Evolutionary conservation across 257 asterid species (phyloP).

Genomic region (Solanum virginianum): DNA sequence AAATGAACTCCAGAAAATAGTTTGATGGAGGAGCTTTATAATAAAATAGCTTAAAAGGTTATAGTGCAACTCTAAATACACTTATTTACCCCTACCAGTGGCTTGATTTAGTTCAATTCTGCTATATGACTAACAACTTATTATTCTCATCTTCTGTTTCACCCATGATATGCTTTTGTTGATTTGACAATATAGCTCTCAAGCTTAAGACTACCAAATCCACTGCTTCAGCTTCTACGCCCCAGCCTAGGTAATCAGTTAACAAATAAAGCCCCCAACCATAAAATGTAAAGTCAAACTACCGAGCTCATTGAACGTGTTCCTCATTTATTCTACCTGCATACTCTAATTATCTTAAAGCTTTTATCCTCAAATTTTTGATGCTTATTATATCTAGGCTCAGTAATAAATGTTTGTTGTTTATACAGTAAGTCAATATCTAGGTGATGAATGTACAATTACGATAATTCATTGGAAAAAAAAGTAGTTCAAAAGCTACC

Average conservation of each 20-base stretch:
- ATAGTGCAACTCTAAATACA: background rate
- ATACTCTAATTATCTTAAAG: background rate
- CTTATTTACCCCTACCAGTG: background rate
- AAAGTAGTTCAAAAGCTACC: background rate
- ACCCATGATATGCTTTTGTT: background rate
- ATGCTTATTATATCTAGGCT: background rate
- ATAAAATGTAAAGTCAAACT: background rate
- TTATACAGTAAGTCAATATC: too few species aligned
- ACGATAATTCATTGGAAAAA: background rate
- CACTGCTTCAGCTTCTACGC: background rate
- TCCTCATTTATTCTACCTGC: background rate
- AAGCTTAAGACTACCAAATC: background rate
- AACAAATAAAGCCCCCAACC: background rate
- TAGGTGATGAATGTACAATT: too few species aligned
- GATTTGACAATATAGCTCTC: background rate
- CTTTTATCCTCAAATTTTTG: background rate
- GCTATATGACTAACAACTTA: background rate
- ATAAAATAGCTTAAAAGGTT: background rate
- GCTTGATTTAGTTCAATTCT: background rate
- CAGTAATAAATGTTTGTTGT: background rate
- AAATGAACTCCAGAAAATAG: too few species aligned
- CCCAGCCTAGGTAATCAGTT: background rate
- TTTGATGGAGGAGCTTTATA: background rate
- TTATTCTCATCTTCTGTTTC: background rate
- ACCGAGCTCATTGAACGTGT: background rate